Evolutionary conservation across 2,329 filamentous ascomycete genomes (phyloP).

Genomic region (Lasiodiplodia hormozganensis): DNA sequence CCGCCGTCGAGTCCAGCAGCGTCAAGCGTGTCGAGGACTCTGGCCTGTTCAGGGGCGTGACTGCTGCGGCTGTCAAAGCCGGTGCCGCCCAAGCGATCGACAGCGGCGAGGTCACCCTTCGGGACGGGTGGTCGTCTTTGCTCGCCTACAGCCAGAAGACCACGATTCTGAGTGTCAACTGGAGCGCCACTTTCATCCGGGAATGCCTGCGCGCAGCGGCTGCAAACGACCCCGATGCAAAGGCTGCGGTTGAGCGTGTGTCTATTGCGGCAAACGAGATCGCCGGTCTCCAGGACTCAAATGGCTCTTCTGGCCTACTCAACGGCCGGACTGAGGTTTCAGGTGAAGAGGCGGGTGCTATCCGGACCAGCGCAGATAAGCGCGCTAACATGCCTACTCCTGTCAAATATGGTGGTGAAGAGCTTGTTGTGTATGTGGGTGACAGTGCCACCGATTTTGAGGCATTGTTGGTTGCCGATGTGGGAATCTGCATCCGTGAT

Average conservation of each 20-base stretch:
- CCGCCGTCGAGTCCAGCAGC: slow-evolving; percentile 50
- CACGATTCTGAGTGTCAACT: slow-evolving; percentile 55
- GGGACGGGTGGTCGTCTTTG: slow-evolving; percentile 46
- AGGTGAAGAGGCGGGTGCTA: slow-evolving; percentile 31
- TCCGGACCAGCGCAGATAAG: slow-evolving; percentile 53
- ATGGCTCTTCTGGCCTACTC: slow-evolving; percentile 39
- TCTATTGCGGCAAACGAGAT: slow-evolving; percentile 45
- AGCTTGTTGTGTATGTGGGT: slow-evolving; percentile 52
- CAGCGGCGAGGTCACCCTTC: slow-evolving; percentile 43
- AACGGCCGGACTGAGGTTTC: slow-evolving; percentile 26
- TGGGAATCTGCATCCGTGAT: slow-evolving; percentile 56
- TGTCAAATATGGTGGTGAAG: slow-evolving; percentile 25
- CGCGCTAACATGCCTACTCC: slow-evolving; percentile 36
- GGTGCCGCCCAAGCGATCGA: slow-evolving; percentile 36
- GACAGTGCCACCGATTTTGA: slow-evolving; percentile 58
- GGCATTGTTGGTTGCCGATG: slow-evolving; percentile 51
- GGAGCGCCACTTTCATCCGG: slow-evolving; percentile 49
- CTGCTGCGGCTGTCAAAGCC: slow-evolving; percentile 37
- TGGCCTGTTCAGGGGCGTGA: slow-evolving; percentile 50
- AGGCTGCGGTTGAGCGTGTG: slow-evolving; percentile 16
- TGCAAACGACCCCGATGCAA: neutral
- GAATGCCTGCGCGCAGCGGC: slow-evolving; percentile 16
- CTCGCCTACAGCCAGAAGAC: slow-evolving; percentile 30
- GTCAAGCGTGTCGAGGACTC: slow-evolving; percentile 48
- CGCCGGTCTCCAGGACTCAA: slow-evolving; percentile 36